These are phyloP conservation scores for Neocatenulostroma microsporum DNA, from an alignment of 2,329 filamentous ascomycete species.

Conservation along the genomic window DNA sequence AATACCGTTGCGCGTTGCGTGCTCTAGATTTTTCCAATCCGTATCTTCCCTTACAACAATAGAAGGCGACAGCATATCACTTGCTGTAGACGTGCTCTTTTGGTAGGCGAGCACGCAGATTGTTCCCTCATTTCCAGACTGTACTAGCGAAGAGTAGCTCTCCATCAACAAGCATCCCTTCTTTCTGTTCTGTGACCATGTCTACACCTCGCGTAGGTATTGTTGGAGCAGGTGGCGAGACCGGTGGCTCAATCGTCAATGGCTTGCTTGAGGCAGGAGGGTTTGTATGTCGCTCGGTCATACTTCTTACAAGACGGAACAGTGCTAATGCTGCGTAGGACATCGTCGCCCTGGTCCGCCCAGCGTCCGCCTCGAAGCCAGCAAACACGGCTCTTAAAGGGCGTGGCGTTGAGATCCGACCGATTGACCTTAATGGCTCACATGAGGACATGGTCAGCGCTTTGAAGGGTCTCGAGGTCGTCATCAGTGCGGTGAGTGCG, in stretches of 20 bases:
- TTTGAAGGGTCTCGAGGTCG: constrained; percentile 33
- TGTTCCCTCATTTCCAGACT: too few relatives aligned
- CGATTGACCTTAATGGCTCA: constrained; percentile 37
- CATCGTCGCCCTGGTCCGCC: constrained; percentile 42
- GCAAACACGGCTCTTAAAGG: constrained; percentile 34
- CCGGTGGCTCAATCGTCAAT: constrained; percentile 34
- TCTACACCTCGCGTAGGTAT: constrained; percentile 11
- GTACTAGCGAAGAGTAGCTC: too few relatives aligned
- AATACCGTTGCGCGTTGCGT: too few relatives aligned
- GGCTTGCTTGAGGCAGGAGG: constrained; percentile 28
- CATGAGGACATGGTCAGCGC: constrained; percentile 37
- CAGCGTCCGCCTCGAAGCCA: constrained; percentile 39
- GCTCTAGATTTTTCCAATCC: too few relatives aligned
- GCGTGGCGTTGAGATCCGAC: constrained; percentile 38
- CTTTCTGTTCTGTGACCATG: too few relatives aligned
- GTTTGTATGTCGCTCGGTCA: constrained; percentile 9
- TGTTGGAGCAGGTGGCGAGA: constrained; percentile 38
- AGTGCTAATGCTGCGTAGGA: constrained; percentile 33
- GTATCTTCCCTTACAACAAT: too few relatives aligned
- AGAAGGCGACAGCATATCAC: too few relatives aligned
- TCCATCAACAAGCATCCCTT: too few relatives aligned
- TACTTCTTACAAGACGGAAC: background rate
- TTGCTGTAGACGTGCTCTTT: too few relatives aligned
- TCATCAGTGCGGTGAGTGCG: constrained; percentile 24
- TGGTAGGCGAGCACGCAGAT: too few relatives aligned